Evolutionary conservation across 768 basidiomycete genomes (phyloP).

Genomic region (Cytidiella melzeri): DNA sequence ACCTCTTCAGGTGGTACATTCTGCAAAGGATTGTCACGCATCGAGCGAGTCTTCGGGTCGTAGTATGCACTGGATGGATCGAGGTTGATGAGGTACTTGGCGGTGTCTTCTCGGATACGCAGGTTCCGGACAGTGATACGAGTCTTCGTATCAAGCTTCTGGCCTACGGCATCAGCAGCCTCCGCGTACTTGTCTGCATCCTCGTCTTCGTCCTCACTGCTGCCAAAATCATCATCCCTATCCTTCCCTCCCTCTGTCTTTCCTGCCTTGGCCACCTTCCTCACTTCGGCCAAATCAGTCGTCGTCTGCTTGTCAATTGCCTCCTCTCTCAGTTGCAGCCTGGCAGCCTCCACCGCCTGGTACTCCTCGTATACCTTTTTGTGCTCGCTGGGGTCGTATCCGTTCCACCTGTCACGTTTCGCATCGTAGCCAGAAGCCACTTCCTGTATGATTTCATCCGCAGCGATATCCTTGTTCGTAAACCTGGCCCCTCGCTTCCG

Average conservation of each 20-base stretch:
- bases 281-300: constrained; percentile 83
- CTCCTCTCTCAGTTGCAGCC: constrained; percentile 89
- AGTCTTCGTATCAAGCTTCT: constrained; percentile 96
- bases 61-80: constrained; percentile 96
- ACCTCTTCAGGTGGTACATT: constrained; percentile 85
- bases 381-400: constrained; percentile 89
- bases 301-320: constrained; percentile 97
- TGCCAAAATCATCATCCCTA: constrained; percentile 88
- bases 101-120: constrained; percentile 98
- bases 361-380: constrained; percentile 90
- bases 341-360: constrained; percentile 82
- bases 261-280: constrained; percentile 92
- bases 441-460: constrained; percentile 87
- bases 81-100: constrained; percentile 96
- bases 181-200: constrained; percentile 99
- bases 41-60: constrained; percentile 98
- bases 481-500: constrained; percentile 94
- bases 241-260: constrained; percentile 62
- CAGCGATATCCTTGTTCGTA: constrained; percentile 82
- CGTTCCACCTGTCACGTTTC: constrained; percentile 98
- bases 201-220: constrained; percentile 91
- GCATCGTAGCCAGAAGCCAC: constrained; percentile 78
- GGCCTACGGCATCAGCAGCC: constrained; percentile 94
- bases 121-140: constrained; percentile 97
- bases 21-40: constrained; percentile 91